Evolutionary conservation across 2,329 filamentous ascomycete genomes (phyloP).

Genomic region (Albophoma yamanashiensis): DNA sequence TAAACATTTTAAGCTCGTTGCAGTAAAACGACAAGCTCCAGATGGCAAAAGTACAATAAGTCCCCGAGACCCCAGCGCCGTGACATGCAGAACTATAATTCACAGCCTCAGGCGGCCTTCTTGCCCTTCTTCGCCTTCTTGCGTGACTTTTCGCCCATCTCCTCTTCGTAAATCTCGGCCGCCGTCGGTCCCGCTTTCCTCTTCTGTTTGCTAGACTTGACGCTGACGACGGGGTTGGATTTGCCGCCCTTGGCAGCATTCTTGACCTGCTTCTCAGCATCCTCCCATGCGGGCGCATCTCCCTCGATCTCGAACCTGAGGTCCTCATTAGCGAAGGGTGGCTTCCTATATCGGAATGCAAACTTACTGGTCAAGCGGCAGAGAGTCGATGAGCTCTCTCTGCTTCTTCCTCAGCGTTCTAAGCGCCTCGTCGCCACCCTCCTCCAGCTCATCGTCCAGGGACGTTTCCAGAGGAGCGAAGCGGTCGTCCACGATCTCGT

Average conservation of each 20-base stretch:
- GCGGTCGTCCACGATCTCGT: slow-evolving; percentile 52
- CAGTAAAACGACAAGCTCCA: neutral
- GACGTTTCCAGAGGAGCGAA: slow-evolving; percentile 62
- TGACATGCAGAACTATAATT: neutral
- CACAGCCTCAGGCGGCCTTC: slow-evolving; percentile 14
- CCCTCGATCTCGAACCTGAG: slow-evolving; percentile 54
- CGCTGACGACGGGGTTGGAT: slow-evolving; percentile 58
- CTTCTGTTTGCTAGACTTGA: slow-evolving; percentile 70
- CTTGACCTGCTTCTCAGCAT: slow-evolving; percentile 66
- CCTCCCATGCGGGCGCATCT: slow-evolving; percentile 50
- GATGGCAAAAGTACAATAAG: neutral
- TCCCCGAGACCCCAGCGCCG: neutral
- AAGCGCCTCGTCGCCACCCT: slow-evolving; percentile 69
- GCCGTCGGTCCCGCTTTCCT: slow-evolving; percentile 57
- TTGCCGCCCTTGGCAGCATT: slow-evolving; percentile 43
- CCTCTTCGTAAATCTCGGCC: slow-evolving; percentile 52
- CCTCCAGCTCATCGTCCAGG: slow-evolving; percentile 73
- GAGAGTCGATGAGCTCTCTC: slow-evolving; percentile 76
- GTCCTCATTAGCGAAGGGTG: slow-evolving; percentile 2
- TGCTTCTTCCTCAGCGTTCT: slow-evolving; percentile 67
- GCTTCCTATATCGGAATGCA: neutral
- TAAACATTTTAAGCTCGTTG: neutral
- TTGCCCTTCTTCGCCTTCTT: slow-evolving; percentile 41
- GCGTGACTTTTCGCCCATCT: slow-evolving; percentile 44
- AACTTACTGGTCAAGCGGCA: slow-evolving; percentile 64